Evolutionary conservation across 305 asterid species (phyloP).

Genomic region (Stenogyne calaminthoides): DNA sequence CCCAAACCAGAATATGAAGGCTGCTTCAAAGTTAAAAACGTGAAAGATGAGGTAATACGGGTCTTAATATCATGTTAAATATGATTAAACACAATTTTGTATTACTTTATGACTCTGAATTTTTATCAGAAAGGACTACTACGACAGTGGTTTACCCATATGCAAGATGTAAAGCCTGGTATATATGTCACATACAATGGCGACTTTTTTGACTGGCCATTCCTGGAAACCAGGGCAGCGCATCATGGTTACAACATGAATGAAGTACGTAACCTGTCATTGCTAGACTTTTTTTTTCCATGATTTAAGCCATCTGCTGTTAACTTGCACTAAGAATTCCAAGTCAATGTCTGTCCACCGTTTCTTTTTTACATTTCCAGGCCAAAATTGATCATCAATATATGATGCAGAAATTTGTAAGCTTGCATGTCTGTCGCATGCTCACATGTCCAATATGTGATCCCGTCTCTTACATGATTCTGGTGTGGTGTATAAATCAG

Average conservation of each 20-base stretch:
- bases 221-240: slow-evolving; percentile 84
- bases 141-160: slow-evolving; percentile 80
- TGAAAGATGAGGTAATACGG: slow-evolving; percentile 79
- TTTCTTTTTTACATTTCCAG: neutral
- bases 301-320: slow-evolving; percentile 26
- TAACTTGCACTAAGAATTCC: slow-evolving; percentile 10
- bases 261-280: slow-evolving; percentile 55
- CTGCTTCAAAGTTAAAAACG: slow-evolving; percentile 79
- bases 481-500: slow-evolving; percentile 22
- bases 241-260: slow-evolving; percentile 83
- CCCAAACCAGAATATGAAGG: slow-evolving; percentile 99
- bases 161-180: slow-evolving; percentile 96
- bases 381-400: slow-evolving; percentile 6
- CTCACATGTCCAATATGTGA: neutral
- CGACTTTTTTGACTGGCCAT: slow-evolving; percentile 99
- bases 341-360: neutral
- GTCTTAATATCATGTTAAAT: slow-evolving; percentile 6
- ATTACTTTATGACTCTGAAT: slow-evolving; percentile 23
- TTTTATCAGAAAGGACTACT: slow-evolving; percentile 78
- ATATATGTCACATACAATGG: slow-evolving; percentile 97
- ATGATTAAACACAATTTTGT: neutral
- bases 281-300: slow-evolving; percentile 26
- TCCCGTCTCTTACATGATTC: slow-evolving; percentile 13
- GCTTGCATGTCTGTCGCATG: neutral
- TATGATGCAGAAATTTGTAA: slow-evolving; percentile 23